Base-by-base conservation (phyloP, 108 stramenopile genomes). In the Pseudonitzschia pungens region DNA sequence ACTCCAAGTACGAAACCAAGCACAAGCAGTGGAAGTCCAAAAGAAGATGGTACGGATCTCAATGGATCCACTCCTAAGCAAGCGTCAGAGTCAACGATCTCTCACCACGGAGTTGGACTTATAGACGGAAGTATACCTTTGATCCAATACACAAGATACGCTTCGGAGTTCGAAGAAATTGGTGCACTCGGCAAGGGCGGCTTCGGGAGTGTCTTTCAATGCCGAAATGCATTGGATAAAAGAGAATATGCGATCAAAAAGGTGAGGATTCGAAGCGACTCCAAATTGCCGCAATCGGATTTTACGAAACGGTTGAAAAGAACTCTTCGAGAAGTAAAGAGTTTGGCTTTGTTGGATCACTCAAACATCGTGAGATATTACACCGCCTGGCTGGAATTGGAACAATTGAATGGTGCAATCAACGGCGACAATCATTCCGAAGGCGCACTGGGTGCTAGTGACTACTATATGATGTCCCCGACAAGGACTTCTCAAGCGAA, bases 351-450 rank as follows among this genome's bases (percentile, higher is more conserved):
- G 26, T 72, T 99, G 32, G 96, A 96, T 68, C 98, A 99, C 73
- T 86, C 86, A 44, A 92, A 99, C 73, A 94, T 97, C 59, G 98
- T 99, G 21, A 88, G 98, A 59, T 99, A 99, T 78, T 97, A 97
- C 75, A 96, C 93, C 14, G 96, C 98, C 4, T 99, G 98, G 98
- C 74, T 97, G 36, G 98, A 97, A 78, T 70, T 87, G 12, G 89
- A 91, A 40, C 68, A 85, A 41, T 8, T 67, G n/a, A 40, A 60
- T 28, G 36, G 65, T 9, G 69, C 52, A 16, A 67, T 21, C 12
- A 32, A n/a, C 21, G 18, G 31, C 69, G 42, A 32, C 20, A 69
- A 52, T 27, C 72, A 63, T 22, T 41, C 44, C 12, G 66, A 48
- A n/a, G 31, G 28, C 7, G 48, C 36, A 33, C 44, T 54, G 1